Percentiles rank a stretch among this genome's conserved stretches.
These are phyloP conservation scores for Xerocomus tenax DNA, from an alignment of 1,284 basidiomycete genomes.

Conservation along the genomic window DNA sequence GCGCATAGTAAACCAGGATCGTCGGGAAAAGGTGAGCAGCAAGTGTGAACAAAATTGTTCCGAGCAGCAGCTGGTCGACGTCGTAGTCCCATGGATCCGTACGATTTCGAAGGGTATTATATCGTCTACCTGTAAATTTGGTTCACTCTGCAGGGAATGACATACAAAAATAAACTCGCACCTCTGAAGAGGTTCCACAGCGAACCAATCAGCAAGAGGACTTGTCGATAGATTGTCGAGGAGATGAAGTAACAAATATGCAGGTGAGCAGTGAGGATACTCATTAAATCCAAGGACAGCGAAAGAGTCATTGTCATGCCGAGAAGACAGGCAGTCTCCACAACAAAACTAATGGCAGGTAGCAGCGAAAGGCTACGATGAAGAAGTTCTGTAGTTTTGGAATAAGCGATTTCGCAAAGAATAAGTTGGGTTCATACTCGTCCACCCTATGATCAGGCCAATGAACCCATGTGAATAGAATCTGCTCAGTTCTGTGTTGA, in stretches of 20 bases:
- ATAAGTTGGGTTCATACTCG: conserved; percentile 39
- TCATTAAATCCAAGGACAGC: conserved; percentile 57
- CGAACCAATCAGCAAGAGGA: conserved; percentile 54
- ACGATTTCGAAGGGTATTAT: conserved; percentile 74
- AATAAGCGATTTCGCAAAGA: conserved; percentile 8
- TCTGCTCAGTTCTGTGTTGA: conserved; percentile 85
- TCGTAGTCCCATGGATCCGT: conserved; percentile 88
- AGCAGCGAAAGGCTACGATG: conserved; percentile 19
- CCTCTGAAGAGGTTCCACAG: conserved; percentile 95
- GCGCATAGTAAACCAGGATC: conserved; percentile 73
- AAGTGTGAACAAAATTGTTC: conserved; percentile 90
- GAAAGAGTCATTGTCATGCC: conserved; percentile 69
- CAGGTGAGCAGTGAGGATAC: conserved; percentile 67
- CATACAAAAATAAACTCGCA: conserved; percentile 28
- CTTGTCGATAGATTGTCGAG: conserved; percentile 55
- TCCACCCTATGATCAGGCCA: conserved; percentile 58
- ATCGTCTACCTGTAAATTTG: conserved; percentile 62
- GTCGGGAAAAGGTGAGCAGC: conserved; percentile 89
- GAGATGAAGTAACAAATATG: conserved; percentile 65
- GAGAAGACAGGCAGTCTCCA: conserved; percentile 50
- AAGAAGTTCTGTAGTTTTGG: conserved; percentile 18
- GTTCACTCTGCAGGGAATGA: background rate
- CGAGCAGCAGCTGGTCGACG: conserved; percentile 87
- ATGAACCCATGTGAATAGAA: conserved; percentile 73
- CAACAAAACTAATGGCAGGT: conserved; percentile 27